Conservation (phyloP, 2,329 filamentous ascomycete genomes). For the Xylaria sp. region DNA sequence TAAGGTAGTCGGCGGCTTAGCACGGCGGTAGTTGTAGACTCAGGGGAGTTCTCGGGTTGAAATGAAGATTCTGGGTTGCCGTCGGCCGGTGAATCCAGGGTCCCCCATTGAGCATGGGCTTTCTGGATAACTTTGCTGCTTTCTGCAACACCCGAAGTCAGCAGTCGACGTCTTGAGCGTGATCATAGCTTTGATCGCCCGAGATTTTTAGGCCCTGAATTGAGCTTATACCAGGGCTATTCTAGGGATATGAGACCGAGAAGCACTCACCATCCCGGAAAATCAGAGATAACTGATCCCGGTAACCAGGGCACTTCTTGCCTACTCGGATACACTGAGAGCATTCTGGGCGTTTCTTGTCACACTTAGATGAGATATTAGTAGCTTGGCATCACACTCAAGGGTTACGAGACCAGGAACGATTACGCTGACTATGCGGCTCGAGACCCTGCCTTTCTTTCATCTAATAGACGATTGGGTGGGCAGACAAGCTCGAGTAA, state of each 20-base stretch:
- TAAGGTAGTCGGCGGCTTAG: constrained; percentile 26
- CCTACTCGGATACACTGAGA: constrained; percentile 70
- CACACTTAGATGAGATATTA: constrained; percentile 60
- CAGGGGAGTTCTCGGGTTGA: constrained; percentile 21
- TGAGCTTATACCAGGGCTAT: not conserved
- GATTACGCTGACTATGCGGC: not conserved
- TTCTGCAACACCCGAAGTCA: constrained; percentile 46
- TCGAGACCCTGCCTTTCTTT: not conserved
- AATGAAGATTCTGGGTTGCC: constrained; percentile 42
- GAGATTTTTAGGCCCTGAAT: not conserved
- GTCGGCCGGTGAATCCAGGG: constrained; percentile 47
- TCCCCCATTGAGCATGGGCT: constrained; percentile 64
- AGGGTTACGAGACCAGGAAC: not conserved
- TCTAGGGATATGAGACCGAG: not conserved
- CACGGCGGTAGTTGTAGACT: constrained; percentile 28
- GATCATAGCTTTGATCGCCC: not conserved
- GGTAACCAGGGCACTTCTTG: constrained; percentile 71
- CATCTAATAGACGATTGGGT: not conserved
- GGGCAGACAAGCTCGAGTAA: not conserved
- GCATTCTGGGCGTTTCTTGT: constrained; percentile 69
- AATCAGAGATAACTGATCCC: constrained; percentile 72
- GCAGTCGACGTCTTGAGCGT: not conserved
- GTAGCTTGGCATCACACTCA: constrained; percentile 10
- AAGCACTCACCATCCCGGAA: constrained; percentile 64
- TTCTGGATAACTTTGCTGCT: constrained; percentile 71